Conservation (phyloP, 2,329 filamentous ascomycete species). For the Ophidiomyces ophidiicola region DNA sequence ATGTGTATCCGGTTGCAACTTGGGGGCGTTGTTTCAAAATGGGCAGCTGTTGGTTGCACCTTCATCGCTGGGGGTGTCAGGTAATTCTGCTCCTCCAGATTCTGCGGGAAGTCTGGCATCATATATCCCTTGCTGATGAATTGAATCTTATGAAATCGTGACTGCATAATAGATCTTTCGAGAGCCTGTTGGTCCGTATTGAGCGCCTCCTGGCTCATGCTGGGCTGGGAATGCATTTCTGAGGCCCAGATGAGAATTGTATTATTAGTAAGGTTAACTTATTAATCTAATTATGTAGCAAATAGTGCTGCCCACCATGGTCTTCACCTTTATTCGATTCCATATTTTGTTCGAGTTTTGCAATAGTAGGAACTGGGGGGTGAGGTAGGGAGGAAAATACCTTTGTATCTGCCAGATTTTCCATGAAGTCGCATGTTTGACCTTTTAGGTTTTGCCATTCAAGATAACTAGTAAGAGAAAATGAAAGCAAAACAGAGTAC, state of each 20-base stretch:
- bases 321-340: too few relatives aligned
- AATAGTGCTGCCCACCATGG: too few relatives aligned
- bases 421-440: background rate
- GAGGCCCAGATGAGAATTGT: too few relatives aligned
- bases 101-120: constrained; percentile 24
- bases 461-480: too few relatives aligned
- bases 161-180: constrained; percentile 37
- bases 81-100: constrained; percentile 6
- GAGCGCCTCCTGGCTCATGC: constrained; percentile 47
- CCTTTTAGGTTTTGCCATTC: background rate
- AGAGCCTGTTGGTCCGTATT: constrained; percentile 43
- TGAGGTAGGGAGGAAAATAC: too few relatives aligned
- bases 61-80: background rate
- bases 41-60: too few relatives aligned
- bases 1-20: background rate
- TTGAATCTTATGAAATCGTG: constrained; percentile 44
- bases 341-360: too few relatives aligned
- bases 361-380: too few relatives aligned
- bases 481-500: too few relatives aligned
- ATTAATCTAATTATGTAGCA: too few relatives aligned
- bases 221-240: constrained; percentile 20
- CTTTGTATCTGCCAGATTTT: background rate
- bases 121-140: constrained; percentile 50
- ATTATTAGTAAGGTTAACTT: too few relatives aligned
- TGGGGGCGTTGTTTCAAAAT: background rate